Conservation (phyloP, 805 yeast genomes). For the Wickerhamomyces bovis region DNA sequence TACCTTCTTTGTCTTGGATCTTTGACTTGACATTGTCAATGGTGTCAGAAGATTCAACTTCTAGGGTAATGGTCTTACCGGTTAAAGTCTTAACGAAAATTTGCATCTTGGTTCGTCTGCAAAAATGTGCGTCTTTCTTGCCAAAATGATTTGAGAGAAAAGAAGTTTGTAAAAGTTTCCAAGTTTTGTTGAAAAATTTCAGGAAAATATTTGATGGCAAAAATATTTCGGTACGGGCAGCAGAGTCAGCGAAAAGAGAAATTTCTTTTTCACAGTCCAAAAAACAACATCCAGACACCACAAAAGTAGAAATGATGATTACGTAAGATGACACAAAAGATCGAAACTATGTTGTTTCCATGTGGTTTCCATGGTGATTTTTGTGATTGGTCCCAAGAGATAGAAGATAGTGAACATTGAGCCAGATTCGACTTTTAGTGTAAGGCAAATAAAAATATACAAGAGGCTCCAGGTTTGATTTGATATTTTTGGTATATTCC, state of each 20-base stretch:
- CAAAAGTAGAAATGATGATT: not conserved
- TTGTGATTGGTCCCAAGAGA: too few species aligned
- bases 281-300: constrained; percentile 6
- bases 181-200: not conserved
- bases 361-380: not conserved
- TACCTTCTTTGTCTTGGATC: constrained; percentile 96
- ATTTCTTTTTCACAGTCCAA: not conserved
- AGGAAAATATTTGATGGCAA: not conserved
- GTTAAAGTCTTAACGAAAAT: constrained; percentile 99
- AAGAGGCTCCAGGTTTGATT: too few species aligned
- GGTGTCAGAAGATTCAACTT: constrained; percentile 96
- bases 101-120: constrained; percentile 69
- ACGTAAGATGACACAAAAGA: not conserved
- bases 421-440: too few species aligned
- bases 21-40: constrained; percentile 95
- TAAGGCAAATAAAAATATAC: too few species aligned
- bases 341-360: too few species aligned
- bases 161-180: not conserved
- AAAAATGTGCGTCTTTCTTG: constrained; percentile 21
- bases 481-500: too few species aligned
- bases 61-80: constrained; percentile 98
- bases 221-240: not conserved
- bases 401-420: too few species aligned
- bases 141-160: constrained; percentile 10
- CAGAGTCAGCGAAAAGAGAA: not conserved